A percentile compares a stretch with the other conserved stretches of the same genome.
Conservation (phyloP, 2,329 filamentous ascomycete species). For the Cytospora mali region DNA sequence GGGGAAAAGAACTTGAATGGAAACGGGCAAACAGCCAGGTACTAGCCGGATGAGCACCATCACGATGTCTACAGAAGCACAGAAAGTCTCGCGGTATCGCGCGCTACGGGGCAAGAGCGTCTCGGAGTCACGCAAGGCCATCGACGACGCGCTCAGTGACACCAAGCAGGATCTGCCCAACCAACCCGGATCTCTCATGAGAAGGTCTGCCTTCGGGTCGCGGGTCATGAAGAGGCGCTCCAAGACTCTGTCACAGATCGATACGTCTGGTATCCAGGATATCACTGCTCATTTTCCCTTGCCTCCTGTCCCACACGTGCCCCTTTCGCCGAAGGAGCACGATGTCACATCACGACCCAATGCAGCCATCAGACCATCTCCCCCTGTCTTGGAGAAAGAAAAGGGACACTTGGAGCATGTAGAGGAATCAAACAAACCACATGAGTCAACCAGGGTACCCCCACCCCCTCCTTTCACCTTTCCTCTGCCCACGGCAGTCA, state of each 20-base stretch:
- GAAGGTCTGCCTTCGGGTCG: conserved; percentile 16
- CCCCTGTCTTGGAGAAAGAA: neutral
- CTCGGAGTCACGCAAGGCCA: conserved; percentile 33
- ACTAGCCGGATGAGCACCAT: neutral
- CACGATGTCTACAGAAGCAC: conserved; percentile 28
- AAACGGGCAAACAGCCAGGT: neutral
- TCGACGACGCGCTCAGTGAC: conserved; percentile 28
- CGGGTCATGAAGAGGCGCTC: conserved; percentile 25
- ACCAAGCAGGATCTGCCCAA: conserved; percentile 13
- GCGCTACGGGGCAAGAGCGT: conserved; percentile 38
- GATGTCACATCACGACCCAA: conserved; percentile 16
- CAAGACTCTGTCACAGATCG: conserved; percentile 22
- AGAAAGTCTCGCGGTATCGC: conserved; percentile 40
- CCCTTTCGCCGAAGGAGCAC: conserved; percentile 15
- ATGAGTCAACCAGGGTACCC: conserved; percentile 15
- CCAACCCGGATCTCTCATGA: conserved; percentile 6
- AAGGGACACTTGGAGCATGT: neutral
- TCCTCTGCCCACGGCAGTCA: conserved; percentile 27
- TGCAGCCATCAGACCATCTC: conserved; percentile 3
- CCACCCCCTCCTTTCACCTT: conserved; percentile 12
- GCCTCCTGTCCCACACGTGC: conserved; percentile 23
- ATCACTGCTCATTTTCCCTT: conserved; percentile 11
- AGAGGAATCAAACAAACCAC: neutral
- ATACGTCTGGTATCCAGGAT: neutral
- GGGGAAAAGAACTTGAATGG: conserved; percentile 1